Percentiles rank a stretch among this genome's conserved stretches.
Conservation (phyloP, 805 yeast species). For the Saccharomycopsis fodiens region DNA sequence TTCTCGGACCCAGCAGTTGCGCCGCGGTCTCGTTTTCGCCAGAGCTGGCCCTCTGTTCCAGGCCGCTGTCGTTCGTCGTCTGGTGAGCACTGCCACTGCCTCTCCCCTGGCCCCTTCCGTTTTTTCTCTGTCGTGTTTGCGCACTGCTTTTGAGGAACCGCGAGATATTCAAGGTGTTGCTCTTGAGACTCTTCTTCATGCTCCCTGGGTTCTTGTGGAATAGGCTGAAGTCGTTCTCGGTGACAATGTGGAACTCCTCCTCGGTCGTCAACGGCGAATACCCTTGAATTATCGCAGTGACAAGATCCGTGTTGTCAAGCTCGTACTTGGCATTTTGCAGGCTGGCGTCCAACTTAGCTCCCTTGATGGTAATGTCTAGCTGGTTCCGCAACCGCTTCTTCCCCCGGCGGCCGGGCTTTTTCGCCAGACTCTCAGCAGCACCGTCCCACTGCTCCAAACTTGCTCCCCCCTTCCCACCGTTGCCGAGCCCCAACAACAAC, state of each 20-base stretch:
- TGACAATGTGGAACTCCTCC: slow-evolving; percentile 28
- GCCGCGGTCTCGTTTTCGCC: background rate
- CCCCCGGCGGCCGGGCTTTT: background rate
- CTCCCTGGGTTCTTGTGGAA: slow-evolving; percentile 24
- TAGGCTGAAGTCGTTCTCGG: slow-evolving; percentile 24
- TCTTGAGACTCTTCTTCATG: slow-evolving; percentile 21
- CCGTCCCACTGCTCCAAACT: background rate
- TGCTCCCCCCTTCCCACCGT: background rate
- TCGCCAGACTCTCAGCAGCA: background rate
- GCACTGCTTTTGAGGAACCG: background rate
- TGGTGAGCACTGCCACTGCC: background rate
- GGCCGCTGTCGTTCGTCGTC: slow-evolving; percentile 3
- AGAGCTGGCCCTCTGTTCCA: background rate
- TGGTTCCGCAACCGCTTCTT: slow-evolving; percentile 11
- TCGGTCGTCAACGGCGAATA: slow-evolving; percentile 27
- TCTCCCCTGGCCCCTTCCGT: no score
- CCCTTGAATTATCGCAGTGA: slow-evolving; percentile 25
- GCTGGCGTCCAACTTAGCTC: slow-evolving; percentile 6
- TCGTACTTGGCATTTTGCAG: slow-evolving; percentile 8
- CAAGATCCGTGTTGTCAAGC: slow-evolving; percentile 1
- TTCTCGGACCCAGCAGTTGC: background rate
- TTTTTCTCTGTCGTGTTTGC: background rate
- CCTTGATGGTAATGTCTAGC: slow-evolving; percentile 13
- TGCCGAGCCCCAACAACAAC: slow-evolving; percentile 1
- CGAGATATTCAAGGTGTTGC: slow-evolving; percentile 6